These are phyloP conservation scores for Colletotrichum costaricense DNA, from an alignment of 2,329 filamentous ascomycete species.

Conservation along the genomic window DNA sequence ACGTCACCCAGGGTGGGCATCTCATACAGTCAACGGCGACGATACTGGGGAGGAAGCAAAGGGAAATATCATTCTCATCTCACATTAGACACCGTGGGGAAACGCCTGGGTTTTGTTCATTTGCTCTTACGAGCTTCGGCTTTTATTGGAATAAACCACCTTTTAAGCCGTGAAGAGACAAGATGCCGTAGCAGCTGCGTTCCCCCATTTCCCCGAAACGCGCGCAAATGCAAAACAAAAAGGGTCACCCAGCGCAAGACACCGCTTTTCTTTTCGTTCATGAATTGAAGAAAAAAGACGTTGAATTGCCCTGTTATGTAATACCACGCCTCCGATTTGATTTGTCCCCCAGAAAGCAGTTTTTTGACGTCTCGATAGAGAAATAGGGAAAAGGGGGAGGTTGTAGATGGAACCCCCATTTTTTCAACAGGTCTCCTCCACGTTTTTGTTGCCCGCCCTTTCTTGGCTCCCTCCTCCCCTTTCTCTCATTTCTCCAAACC, in stretches of 20 bases:
- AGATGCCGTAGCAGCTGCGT: slow-evolving; percentile 54
- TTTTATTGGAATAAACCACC: slow-evolving; percentile 51
- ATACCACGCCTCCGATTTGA: slow-evolving; percentile 36
- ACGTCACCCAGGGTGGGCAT: no score
- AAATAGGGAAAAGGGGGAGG: neutral
- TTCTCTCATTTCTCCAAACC: slow-evolving; percentile 10
- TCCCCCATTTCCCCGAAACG: slow-evolving; percentile 55
- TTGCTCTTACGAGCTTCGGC: slow-evolving; percentile 52
- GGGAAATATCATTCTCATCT: neutral
- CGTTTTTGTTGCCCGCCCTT: no score
- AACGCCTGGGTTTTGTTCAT: slow-evolving; percentile 42
- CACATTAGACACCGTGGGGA: slow-evolving; percentile 15
- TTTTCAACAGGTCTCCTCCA: slow-evolving; percentile 9
- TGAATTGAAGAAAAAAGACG: slow-evolving; percentile 29
- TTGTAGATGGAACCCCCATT: slow-evolving; percentile 1
- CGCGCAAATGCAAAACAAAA: slow-evolving; percentile 54
- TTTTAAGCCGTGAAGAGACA: slow-evolving; percentile 38
- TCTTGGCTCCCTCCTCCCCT: neutral
- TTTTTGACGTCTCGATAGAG: slow-evolving; percentile 26
- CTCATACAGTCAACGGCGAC: neutral
- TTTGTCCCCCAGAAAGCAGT: slow-evolving; percentile 37
- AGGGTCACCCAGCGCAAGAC: slow-evolving; percentile 28
- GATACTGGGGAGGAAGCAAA: neutral
- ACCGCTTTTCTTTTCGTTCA: slow-evolving; percentile 21
- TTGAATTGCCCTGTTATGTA: slow-evolving; percentile 37